Conservation (phyloP, 257 asterid species). For the Lycium barbarum region DNA sequence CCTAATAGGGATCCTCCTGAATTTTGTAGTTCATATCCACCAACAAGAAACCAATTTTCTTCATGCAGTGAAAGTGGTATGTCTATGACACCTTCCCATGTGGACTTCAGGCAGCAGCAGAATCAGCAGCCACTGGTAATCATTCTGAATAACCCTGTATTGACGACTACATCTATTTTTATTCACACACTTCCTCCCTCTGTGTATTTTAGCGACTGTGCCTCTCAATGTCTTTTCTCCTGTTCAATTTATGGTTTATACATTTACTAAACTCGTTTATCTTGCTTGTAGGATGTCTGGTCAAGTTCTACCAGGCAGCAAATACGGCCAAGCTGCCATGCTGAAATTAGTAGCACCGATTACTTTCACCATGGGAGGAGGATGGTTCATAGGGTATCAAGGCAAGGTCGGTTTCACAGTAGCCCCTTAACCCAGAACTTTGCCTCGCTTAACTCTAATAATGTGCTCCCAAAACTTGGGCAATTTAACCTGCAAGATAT, state of each 20-base stretch:
- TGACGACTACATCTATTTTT: too few species aligned
- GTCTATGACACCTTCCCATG: conserved; percentile 46
- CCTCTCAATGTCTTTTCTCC: neutral
- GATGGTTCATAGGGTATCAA: conserved; percentile 39
- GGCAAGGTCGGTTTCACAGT: conserved; percentile 36
- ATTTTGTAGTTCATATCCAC: conserved; percentile 48
- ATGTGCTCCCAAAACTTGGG: conserved; percentile 37
- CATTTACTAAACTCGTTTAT: neutral
- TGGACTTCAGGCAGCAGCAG: conserved; percentile 50
- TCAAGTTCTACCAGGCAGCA: conserved; percentile 44
- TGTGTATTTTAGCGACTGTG: neutral
- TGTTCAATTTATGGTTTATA: neutral
- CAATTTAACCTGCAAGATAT: conserved; percentile 33
- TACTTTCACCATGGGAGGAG: conserved; percentile 43
- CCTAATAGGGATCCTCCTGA: conserved; percentile 48
- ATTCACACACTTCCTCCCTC: neutral
- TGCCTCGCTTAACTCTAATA: conserved; percentile 34
- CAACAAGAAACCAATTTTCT: conserved; percentile 44
- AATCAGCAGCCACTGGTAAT: conserved; percentile 47
- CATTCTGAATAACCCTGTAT: neutral
- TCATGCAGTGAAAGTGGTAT: conserved; percentile 44
- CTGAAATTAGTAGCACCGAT: conserved; percentile 42
- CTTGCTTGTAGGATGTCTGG: conserved; percentile 51
- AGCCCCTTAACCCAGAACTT: conserved; percentile 39
- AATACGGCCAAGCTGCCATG: conserved; percentile 38